Percentiles rank a stretch among this genome's conserved stretches.
Conservation (phyloP, 2,329 filamentous ascomycete genomes). For the Thermoascus crustaceus region DNA sequence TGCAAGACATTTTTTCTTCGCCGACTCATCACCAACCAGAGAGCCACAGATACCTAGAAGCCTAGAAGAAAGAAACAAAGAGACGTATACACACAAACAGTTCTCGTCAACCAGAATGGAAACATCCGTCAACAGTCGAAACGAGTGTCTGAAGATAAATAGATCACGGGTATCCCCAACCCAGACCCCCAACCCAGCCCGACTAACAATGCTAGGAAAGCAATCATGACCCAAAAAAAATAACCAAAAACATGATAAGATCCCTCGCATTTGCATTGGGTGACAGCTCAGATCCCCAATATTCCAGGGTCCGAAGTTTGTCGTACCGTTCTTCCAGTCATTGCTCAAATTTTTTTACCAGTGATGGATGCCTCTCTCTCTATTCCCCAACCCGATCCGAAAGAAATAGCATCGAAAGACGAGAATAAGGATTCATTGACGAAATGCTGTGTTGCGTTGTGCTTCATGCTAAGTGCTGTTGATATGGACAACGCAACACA, state of each 20-base stretch:
- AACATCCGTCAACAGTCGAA: not conserved
- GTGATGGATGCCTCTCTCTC: conserved; percentile 26
- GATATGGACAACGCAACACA: not conserved
- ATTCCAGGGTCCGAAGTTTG: not conserved
- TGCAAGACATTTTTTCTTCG: too few species aligned
- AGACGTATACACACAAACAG: not conserved
- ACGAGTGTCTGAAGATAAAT: conserved; percentile 2
- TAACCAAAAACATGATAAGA: not conserved
- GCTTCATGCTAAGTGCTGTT: not conserved
- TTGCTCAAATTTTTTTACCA: conserved; percentile 23
- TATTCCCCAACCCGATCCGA: conserved; percentile 20
- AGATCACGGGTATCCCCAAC: conserved; percentile 4
- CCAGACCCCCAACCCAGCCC: conserved; percentile 3
- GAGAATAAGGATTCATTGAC: conserved; percentile 5
- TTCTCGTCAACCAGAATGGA: not conserved
- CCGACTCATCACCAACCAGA: too few species aligned
- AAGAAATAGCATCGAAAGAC: conserved; percentile 13
- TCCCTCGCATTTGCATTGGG: not conserved
- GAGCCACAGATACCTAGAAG: too few species aligned
- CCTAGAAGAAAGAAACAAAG: not conserved
- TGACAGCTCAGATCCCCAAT: not conserved
- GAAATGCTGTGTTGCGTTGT: not conserved
- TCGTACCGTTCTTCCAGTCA: conserved; percentile 1
- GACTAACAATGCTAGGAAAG: not conserved
- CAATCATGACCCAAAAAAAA: not conserved